Evolutionary conservation across 2,329 filamentous ascomycete species (phyloP).

Genomic region (Aspergillus sp.): DNA sequence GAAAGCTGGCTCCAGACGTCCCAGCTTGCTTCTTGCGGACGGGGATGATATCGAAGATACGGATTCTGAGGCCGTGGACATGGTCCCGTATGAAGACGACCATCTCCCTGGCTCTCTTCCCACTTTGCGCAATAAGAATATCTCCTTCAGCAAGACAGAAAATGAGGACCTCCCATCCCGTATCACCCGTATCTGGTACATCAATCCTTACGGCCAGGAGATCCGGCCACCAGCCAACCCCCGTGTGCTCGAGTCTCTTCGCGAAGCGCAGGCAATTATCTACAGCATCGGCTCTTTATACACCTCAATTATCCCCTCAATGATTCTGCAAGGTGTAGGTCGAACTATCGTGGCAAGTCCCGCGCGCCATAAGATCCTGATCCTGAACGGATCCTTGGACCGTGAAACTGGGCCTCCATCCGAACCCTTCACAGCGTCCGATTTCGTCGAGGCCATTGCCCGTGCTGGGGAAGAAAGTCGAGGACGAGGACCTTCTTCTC

Average conservation of each 20-base stretch:
- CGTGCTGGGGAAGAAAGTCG: constrained; percentile 68
- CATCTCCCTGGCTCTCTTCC: constrained; percentile 63
- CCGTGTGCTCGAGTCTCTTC: constrained; percentile 67
- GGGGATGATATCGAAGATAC: constrained; percentile 26
- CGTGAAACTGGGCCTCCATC: constrained; percentile 74
- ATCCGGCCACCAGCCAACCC: constrained; percentile 82
- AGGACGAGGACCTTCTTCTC: constrained; percentile 29
- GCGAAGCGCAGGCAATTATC: constrained; percentile 63
- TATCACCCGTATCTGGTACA: constrained; percentile 88
- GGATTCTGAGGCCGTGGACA: constrained; percentile 26
- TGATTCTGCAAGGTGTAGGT: constrained; percentile 74
- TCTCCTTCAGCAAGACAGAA: constrained; percentile 72
- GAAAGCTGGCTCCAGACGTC: constrained; percentile 22
- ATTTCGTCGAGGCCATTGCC: constrained; percentile 78
- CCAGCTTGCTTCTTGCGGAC: constrained; percentile 32
- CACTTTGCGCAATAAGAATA: constrained; percentile 72
- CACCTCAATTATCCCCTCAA: constrained; percentile 78
- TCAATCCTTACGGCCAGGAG: constrained; percentile 97
- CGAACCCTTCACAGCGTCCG: constrained; percentile 64
- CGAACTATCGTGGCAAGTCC: constrained; percentile 53
- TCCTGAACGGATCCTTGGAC: constrained; percentile 78
- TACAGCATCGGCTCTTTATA: constrained; percentile 95
- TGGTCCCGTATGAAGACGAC: constrained; percentile 40
- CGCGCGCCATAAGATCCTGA: constrained; percentile 67
- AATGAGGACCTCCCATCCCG: constrained; percentile 74